phyloP scores from a whole-genome alignment of 345 rosid species.

The Heritiera littoralis region DNA sequence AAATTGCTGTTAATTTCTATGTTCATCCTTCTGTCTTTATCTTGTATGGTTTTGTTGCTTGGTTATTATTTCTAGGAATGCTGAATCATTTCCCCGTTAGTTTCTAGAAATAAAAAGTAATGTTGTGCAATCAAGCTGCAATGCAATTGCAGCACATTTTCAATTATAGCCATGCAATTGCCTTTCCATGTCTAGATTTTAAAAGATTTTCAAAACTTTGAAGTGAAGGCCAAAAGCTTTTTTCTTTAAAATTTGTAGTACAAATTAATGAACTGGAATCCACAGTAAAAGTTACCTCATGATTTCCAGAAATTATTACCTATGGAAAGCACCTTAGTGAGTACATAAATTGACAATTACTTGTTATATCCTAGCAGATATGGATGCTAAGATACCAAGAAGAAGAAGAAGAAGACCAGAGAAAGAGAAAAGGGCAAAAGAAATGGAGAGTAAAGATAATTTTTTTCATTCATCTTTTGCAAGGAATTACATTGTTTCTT shows the following conservation, averaged over 20 bases:
- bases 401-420: no score
- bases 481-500: no score
- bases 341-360: not conserved
- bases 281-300: not conserved
- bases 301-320: not conserved
- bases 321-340: not conserved
- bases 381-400: no score
- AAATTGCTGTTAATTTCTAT: constrained; percentile 11
- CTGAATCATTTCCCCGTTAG: not conserved
- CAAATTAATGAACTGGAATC: not conserved
- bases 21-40: not conserved
- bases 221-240: not conserved
- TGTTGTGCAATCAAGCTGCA: not conserved
- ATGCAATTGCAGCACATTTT: not conserved
- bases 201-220: not conserved
- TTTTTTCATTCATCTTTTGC: no score
- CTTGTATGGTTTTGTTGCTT: not conserved
- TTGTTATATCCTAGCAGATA: no score
- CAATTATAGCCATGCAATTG: not conserved
- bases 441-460: no score
- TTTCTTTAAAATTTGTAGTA: not conserved
- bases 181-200: not conserved
- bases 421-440: no score
- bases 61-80: not conserved
- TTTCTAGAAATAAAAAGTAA: not conserved